Base-by-base conservation (phyloP, 139 green algal species). In the Edaphochlamys debaryana region DNA sequence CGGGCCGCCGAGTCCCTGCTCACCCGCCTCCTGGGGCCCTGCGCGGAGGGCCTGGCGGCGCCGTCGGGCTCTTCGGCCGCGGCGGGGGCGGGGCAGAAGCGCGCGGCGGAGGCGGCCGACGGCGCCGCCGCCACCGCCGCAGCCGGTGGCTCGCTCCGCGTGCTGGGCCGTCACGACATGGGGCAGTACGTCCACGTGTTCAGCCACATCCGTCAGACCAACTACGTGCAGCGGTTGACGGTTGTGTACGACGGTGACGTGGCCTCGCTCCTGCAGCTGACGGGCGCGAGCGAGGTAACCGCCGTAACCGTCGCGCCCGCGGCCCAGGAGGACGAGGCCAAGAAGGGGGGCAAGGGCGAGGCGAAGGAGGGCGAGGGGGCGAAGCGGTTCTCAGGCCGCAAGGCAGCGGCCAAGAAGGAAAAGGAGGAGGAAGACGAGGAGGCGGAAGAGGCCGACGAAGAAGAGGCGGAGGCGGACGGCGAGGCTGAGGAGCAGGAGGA, bases 111-210 rank as follows among this genome's bases (percentile, higher is more conserved):
- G n/a, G 60, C 1, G n/a, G 60, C 30, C 8, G 60, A 36, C 25
- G 36, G 27, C 22, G 56, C 13, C 4, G 29, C 2, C 29, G 40
- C 36, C 17, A 36, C 34, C 58, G 32, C 2, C 9, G 34, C 8
- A 3, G 15, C n/a, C 40, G 63, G 8, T 15, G 17, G 34, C 0
- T 20, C 8, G 25, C 76, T 82, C 32, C 67, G 40, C 0, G 71
- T 87, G 52, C 71, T 87, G 36, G 67, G 45, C 2, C 73, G 82
- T 0, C 62, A 87, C 36, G 82, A 87, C 4, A 72, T 69, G 48
- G 82, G 82, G n/a, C 71, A 42, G 17, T 79, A 87, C 40, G 52
- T 87, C 2, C 82, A 87, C 72, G 64, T 87, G 29, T 87, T 87
- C 72, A 82, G 71, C 11, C 81, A 87, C 72, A 87, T 87, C 36